These are phyloP conservation scores for Protomyces inouyei DNA, from an alignment of 1,139 yeast species.

Conservation along the genomic window DNA sequence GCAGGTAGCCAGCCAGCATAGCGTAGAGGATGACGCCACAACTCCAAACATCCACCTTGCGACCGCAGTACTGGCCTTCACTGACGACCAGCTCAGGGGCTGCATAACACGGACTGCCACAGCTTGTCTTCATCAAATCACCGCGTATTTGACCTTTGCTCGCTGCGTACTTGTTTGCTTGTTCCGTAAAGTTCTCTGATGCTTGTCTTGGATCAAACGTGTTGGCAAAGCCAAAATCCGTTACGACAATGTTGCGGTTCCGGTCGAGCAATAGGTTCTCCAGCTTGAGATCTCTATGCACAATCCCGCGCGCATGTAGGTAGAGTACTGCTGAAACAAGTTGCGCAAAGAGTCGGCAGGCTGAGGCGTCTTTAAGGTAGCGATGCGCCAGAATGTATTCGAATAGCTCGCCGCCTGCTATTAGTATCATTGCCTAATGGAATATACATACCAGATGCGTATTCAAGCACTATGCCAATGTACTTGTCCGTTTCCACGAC, in stretches of 20 bases:
- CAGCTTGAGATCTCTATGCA: conserved; percentile 73
- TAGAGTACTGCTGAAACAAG: conserved; percentile 89
- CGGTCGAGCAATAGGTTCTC: conserved; percentile 68
- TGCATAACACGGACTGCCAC: conserved; percentile 98
- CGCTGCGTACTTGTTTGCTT: neutral
- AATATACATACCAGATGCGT: conserved; percentile 62
- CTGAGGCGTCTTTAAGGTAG: conserved; percentile 76
- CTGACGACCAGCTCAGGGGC: conserved; percentile 95
- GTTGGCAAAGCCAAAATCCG: conserved; percentile 90
- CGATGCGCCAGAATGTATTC: conserved; percentile 86
- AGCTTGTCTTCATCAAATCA: conserved; percentile 88
- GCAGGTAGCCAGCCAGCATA: conserved; percentile 94
- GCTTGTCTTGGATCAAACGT: conserved; percentile 58
- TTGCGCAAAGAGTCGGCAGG: conserved; percentile 86
- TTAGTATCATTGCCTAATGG: neutral
- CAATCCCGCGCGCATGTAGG: conserved; percentile 76
- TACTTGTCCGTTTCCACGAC: conserved; percentile 91
- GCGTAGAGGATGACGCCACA: conserved; percentile 93
- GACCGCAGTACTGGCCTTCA: conserved; percentile 83
- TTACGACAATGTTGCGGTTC: conserved; percentile 70
- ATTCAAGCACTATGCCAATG: conserved; percentile 91
- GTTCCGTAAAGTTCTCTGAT: conserved; percentile 21
- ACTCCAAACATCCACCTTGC: conserved; percentile 95
- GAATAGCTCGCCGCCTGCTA: conserved; percentile 77
- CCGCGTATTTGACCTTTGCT: conserved; percentile 17